These are phyloP conservation scores for Taphrina communis DNA, from an alignment of 1,139 yeast species.

Conservation along the genomic window DNA sequence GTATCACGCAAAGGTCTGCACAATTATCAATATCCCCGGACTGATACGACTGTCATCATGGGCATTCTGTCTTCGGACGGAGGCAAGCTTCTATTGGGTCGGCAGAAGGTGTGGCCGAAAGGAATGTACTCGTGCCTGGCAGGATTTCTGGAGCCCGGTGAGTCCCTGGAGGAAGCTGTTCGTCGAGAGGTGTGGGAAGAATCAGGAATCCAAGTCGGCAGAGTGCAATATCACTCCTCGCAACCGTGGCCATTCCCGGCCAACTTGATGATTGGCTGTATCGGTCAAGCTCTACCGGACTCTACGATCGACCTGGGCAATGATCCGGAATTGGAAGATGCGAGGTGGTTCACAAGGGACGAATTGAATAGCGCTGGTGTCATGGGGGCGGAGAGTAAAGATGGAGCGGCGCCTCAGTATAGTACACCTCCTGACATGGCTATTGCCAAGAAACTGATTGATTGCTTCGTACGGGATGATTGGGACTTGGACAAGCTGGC, in stretches of 20 bases:
- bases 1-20: conserved; percentile 47
- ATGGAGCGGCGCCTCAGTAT: conserved; percentile 42
- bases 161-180: conserved; percentile 86
- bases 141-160: conserved; percentile 95
- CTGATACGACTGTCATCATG: conserved; percentile 84
- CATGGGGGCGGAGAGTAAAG: conserved; percentile 54
- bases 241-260: conserved; percentile 99
- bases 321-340: conserved; percentile 71
- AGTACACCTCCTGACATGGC: conserved; percentile 59
- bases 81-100: conserved; percentile 71
- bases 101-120: conserved; percentile 63
- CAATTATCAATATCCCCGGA: conserved; percentile 76
- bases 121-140: conserved; percentile 83
- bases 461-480: conserved; percentile 35
- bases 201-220: conserved; percentile 75
- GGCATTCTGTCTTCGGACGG: conserved; percentile 71
- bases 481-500: conserved; percentile 31
- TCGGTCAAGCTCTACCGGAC: conserved; percentile 67
- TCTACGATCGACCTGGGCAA: conserved; percentile 71
- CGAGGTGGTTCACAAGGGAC: conserved; percentile 40
- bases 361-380: conserved; percentile 73
- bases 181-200: conserved; percentile 94
- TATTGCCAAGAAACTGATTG: conserved; percentile 57
- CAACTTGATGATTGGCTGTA: conserved; percentile 89
- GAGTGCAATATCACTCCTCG: conserved; percentile 66